These are phyloP conservation scores for Irineochytrium annulatum DNA, from an alignment of 192 early-diverging fungal genomes.

Conservation along the genomic window DNA sequence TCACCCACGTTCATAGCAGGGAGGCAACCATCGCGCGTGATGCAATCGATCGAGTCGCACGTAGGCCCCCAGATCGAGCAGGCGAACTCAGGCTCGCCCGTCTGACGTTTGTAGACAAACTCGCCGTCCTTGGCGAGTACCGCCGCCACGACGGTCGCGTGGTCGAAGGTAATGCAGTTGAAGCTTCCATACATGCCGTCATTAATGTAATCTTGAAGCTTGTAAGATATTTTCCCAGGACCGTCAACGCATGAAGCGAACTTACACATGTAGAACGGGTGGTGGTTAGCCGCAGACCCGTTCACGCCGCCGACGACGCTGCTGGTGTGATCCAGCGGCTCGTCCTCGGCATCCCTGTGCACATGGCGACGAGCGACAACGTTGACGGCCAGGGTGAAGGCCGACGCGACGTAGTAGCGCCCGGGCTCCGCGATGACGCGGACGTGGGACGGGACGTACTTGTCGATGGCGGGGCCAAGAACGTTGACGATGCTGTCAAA, in stretches of 20 bases:
- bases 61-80: constrained; percentile 96
- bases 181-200: constrained; percentile 98
- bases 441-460: constrained; percentile 73
- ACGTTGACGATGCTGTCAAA: constrained; percentile 80
- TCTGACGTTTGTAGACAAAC: constrained; percentile 27
- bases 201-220: constrained; percentile 81
- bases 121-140: constrained; percentile 54
- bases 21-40: constrained; percentile 60
- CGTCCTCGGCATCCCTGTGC: constrained; percentile 27
- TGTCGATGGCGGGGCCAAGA: constrained; percentile 74
- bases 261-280: constrained; percentile 63
- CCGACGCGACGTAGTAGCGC: constrained; percentile 90
- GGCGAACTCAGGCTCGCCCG: constrained; percentile 37
- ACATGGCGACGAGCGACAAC: constrained; percentile 86
- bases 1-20: constrained; percentile 89
- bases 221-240: constrained; percentile 5
- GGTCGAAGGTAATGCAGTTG: constrained; percentile 98
- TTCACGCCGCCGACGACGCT: constrained; percentile 10
- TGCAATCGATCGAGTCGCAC: constrained; percentile 97
- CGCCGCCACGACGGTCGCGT: constrained; percentile 69
- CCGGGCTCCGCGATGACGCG: constrained; percentile 98
- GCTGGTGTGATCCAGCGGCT: background rate
- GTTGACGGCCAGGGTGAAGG: constrained; percentile 91
- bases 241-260: no score
- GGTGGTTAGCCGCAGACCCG: constrained; percentile 26